These are phyloP conservation scores for Phalaenopsis aphrodite DNA, from an alignment of 106 monocot genomes.

Conservation along the genomic window DNA sequence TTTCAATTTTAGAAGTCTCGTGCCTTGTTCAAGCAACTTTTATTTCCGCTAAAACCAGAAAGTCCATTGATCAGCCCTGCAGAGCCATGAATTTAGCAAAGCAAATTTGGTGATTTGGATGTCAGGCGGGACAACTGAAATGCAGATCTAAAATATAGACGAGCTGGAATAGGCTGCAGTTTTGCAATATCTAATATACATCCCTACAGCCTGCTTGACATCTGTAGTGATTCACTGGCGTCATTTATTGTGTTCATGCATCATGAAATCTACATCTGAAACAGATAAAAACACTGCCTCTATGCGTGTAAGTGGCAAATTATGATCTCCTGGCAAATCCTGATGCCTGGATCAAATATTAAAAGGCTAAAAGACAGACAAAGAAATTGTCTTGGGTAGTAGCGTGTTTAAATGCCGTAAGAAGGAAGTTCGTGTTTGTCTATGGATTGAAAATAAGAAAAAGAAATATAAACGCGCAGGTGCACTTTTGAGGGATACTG, in stretches of 20 bases:
- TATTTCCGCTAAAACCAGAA: not conserved
- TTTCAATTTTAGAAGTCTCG: not conserved
- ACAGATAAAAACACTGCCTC: not conserved
- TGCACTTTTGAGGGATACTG: conserved; percentile 21
- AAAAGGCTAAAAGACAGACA: not conserved
- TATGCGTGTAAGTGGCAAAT: not conserved
- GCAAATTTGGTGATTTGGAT: not conserved
- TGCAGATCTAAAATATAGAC: not conserved
- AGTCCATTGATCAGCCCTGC: not conserved
- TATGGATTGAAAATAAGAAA: not conserved
- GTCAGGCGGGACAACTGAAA: not conserved
- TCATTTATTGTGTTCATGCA: not conserved
- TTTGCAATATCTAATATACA: not conserved
- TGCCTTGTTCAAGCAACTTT: not conserved
- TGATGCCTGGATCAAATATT: not conserved
- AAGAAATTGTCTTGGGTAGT: not conserved
- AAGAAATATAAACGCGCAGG: not conserved
- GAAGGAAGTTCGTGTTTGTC: not conserved
- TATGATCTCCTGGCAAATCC: not conserved
- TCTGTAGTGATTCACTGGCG: not conserved
- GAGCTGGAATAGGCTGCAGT: not conserved
- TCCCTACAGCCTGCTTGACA: not conserved
- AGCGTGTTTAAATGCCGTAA: not conserved
- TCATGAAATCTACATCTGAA: not conserved
- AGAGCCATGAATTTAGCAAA: conserved; percentile 1